These are phyloP conservation scores for Trichoderma aggressivum DNA, from an alignment of 2,329 filamentous ascomycete species.

Conservation along the genomic window DNA sequence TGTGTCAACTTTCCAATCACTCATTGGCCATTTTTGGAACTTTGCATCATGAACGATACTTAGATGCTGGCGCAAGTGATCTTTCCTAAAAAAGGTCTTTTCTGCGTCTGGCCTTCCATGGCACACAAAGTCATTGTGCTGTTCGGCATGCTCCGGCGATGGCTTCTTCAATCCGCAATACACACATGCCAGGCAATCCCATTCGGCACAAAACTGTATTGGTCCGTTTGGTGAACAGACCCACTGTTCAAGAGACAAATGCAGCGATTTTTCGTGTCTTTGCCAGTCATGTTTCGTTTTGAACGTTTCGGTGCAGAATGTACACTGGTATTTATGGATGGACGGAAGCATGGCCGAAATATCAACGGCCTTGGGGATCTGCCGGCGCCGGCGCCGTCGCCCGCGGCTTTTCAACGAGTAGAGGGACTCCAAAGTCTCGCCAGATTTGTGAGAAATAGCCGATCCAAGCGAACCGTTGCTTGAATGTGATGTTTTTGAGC, in stretches of 20 bases:
- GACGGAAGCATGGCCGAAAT: not conserved
- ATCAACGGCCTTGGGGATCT: not conserved
- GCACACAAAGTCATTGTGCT: slow-evolving; percentile 43
- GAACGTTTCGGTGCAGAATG: slow-evolving; percentile 46
- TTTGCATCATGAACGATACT: slow-evolving; percentile 42
- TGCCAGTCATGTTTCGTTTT: slow-evolving; percentile 46
- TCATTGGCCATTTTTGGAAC: slow-evolving; percentile 43
- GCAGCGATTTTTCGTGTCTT: slow-evolving; percentile 49
- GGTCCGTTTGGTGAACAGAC: slow-evolving; percentile 40
- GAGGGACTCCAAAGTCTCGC: not conserved
- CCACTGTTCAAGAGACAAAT: slow-evolving; percentile 46
- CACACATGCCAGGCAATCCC: slow-evolving; percentile 36
- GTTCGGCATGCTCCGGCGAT: slow-evolving; percentile 31
- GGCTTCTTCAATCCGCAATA: slow-evolving; percentile 37
- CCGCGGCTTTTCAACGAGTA: not conserved
- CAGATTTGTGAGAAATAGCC: not conserved
- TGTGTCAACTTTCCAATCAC: slow-evolving; percentile 36
- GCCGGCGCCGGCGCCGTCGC: slow-evolving; percentile 6
- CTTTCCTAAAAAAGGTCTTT: slow-evolving; percentile 42
- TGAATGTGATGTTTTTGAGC: not conserved
- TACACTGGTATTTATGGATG: slow-evolving; percentile 37
- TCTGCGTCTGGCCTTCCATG: slow-evolving; percentile 46
- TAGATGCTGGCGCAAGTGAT: slow-evolving; percentile 43
- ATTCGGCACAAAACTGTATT: slow-evolving; percentile 26
- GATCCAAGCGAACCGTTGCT: not conserved